A percentile compares a stretch with the other conserved stretches of the same genome.
phyloP scores from a whole-genome alignment of 2,329 filamentous ascomycete species.

The Trichoderma semiorbis region DNA sequence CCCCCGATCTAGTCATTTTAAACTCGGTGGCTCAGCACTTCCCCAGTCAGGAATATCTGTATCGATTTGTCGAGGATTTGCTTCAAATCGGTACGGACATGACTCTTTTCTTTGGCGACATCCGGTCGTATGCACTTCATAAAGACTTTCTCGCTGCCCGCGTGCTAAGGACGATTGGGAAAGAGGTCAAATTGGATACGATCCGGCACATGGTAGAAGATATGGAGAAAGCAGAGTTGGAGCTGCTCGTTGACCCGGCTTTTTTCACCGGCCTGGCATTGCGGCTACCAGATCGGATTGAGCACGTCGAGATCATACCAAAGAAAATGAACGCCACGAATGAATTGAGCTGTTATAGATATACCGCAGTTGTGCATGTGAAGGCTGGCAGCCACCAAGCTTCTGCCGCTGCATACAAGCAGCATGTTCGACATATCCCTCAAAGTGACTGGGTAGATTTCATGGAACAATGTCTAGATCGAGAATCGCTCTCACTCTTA shows the following conservation, averaged over 20 bases:
- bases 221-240: background rate
- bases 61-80: background rate
- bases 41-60: background rate
- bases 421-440: background rate
- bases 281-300: background rate
- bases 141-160: background rate
- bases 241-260: background rate
- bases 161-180: background rate
- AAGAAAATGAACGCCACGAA: background rate
- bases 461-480: background rate
- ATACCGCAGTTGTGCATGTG: background rate
- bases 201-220: background rate
- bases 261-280: background rate
- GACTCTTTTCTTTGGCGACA: background rate
- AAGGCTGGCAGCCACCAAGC: background rate
- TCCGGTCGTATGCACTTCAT: background rate
- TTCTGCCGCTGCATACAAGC: background rate
- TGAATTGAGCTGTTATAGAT: background rate
- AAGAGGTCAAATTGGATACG: background rate
- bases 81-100: background rate
- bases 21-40: background rate
- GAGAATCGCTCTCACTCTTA: background rate
- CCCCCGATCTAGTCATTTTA: background rate
- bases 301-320: background rate
- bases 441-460: background rate